Evolutionary conservation across 176 grass and related monocot species (phyloP), one percentile per base, ranked within the genome.

Genomic region (Alloteropsis semialata): DNA sequence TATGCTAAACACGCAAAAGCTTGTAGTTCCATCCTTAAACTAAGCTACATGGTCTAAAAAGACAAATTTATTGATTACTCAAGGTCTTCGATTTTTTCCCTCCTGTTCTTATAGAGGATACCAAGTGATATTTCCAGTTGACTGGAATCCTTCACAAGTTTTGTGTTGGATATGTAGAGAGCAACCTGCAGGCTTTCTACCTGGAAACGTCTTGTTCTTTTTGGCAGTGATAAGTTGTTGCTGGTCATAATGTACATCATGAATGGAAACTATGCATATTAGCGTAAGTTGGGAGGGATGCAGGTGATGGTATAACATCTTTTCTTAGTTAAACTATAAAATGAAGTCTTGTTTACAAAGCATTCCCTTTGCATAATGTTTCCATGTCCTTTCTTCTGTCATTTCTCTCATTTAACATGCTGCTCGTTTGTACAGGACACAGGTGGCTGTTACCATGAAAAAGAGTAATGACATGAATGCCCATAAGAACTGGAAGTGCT

Each of bases 121-220:
- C 17, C 12, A 54, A 14, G 58, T 46, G 44, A 56, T 25, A 0
- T 62, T 70, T 30, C 34, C 34, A 65, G 22, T n/a, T 36, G 44
- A 65, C 44, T 65, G 15, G 16, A 55, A 72, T 85, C 64, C 10
- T 72, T 42, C 13, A 62, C 22, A 57, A 25, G 29, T 81, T 49
- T 76, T 76, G 18, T 38, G 74, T 51, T 74, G 74, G 63, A 68
- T 82, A 76, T 58, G 86, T 57, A 71, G 78, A 89, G 12, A 59
- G 37, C 37, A 46, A 29, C 37, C 45, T 82, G 72, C 36, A 65
- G 8, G 11, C 22, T 54, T 32, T 77, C 16, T 71, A 65, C 36
- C 77, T 82, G 45, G 56, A 82, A 72, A 81, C 50, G 77, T 64
- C 22, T 32, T 78, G 65, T 46, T 50, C n/a, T 82, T 48, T 66